Evolutionary conservation across 2,329 filamentous ascomycete genomes (phyloP), one percentile per base, ranked within the genome.

Genomic region (Falciphora oryzae): DNA sequence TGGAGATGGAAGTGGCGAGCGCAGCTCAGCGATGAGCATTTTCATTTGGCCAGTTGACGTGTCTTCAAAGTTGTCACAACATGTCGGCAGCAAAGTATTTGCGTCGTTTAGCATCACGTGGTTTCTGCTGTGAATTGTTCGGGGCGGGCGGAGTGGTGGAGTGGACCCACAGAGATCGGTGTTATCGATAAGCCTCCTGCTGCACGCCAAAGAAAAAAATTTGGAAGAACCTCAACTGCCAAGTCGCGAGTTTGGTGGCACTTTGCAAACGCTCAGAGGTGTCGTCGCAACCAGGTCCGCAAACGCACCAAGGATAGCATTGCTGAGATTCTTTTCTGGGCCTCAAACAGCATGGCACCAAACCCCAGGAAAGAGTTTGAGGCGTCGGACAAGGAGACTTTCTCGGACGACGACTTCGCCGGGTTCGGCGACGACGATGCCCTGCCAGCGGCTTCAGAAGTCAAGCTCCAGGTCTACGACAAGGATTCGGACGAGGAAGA

Each of bases 401-500:
- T 66, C 59, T 70, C 70, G 2, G 70, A 73, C 53, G 71, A 73
- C 61, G 67, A 69, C 18, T 73, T 73, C 50, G 70, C 69, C 35
- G 65, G 66, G 59, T 73, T 73, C 57, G 70, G 68, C 38, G 66
- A 67, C 58, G 69, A 72, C 14, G 69, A 72, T n/a, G 67, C 67
- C 11, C 66, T 64, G 28, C 56, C 61, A 59, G 67, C 66, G 18
- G 63, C 64, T 63, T 66, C 38, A 7, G 44, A 38, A 10, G n/a
- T 63, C 58, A 70, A 67, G 35, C 69, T 63, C 64, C 65, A 67
- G 64, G 69, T 77, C 63, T 75, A 74, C 64, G 88, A 90, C 62
- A 95, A 94, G 74, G 92, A 96, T 73, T 88, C 87, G 18, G 88
- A 90, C 63, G 93, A 97, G 75, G 87, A 90, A 72, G 92, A 94